Conservation (phyloP, 805 yeast genomes). For the Ogataea saltuana region DNA sequence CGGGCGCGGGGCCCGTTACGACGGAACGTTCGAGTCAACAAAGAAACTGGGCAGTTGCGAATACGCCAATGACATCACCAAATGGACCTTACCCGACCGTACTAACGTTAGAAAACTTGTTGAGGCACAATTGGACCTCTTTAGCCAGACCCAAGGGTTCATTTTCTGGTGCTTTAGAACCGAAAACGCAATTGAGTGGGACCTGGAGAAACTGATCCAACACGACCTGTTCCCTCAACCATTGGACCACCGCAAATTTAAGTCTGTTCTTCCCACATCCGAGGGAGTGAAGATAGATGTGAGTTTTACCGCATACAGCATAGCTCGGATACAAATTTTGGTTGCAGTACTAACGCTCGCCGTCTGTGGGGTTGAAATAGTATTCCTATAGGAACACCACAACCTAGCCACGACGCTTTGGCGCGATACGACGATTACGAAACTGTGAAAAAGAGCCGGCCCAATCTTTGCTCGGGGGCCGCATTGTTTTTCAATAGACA, state of each 20-base stretch:
- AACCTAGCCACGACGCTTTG: too few relatives aligned
- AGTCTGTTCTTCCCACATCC: slow-evolving; percentile 56
- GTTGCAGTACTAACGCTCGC: slow-evolving; percentile 15
- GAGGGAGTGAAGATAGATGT: slow-evolving; percentile 6
- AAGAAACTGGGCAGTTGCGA: slow-evolving; percentile 48
- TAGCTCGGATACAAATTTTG: slow-evolving; percentile 2
- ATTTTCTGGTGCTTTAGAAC: slow-evolving; percentile 74
- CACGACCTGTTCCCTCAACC: slow-evolving; percentile 64
- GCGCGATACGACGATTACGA: too few relatives aligned
- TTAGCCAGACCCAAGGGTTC: slow-evolving; percentile 52
- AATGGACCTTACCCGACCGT: slow-evolving; percentile 47
- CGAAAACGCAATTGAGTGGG: slow-evolving; percentile 69
- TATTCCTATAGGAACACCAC: slow-evolving; percentile 4
- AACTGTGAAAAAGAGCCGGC: not conserved
- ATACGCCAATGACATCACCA: slow-evolving; percentile 35
- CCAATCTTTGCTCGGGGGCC: not conserved
- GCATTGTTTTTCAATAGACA: not conserved
- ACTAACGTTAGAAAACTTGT: slow-evolving; percentile 51
- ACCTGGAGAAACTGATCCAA: slow-evolving; percentile 50
- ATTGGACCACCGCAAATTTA: slow-evolving; percentile 61
- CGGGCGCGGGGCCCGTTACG: slow-evolving; percentile 65
- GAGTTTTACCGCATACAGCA: slow-evolving; percentile 13
- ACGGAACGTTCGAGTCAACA: slow-evolving; percentile 46
- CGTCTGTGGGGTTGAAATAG: slow-evolving; percentile 2
- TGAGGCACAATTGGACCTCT: slow-evolving; percentile 62